phyloP scores from a whole-genome alignment of 2,329 filamentous ascomycete genomes.

The Trichophyton equinum region DNA sequence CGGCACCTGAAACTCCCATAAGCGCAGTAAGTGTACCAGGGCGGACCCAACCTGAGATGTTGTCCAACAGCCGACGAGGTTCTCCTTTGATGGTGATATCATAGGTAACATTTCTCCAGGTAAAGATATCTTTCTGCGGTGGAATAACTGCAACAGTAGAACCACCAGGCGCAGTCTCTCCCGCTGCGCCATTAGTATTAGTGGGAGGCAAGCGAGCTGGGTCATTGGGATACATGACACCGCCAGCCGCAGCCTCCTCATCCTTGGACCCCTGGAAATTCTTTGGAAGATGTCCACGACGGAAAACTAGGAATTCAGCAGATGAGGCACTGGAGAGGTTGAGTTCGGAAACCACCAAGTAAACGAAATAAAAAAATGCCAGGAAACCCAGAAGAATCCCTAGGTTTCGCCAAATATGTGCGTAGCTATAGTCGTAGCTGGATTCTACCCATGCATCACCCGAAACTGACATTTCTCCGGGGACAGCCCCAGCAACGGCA shows the following conservation, averaged over 20 bases:
- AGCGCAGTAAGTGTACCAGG: slow-evolving; percentile 44
- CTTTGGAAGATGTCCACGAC: slow-evolving; percentile 40
- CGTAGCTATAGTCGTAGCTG: slow-evolving; percentile 45
- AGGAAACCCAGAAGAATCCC: slow-evolving; percentile 55
- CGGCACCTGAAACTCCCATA: slow-evolving; percentile 52
- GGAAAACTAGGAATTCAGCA: slow-evolving; percentile 59
- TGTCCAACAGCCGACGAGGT: slow-evolving; percentile 40
- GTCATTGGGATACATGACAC: not conserved
- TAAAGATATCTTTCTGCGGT: slow-evolving; percentile 31
- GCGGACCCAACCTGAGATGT: slow-evolving; percentile 44
- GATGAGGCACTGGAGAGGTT: slow-evolving; percentile 52
- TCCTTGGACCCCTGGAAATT: slow-evolving; percentile 5
- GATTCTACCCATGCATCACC: slow-evolving; percentile 49
- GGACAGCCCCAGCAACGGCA: slow-evolving; percentile 41
- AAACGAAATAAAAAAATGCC: slow-evolving; percentile 50
- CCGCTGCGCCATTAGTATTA: slow-evolving; percentile 4
- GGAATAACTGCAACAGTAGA: slow-evolving; percentile 18
- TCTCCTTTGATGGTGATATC: slow-evolving; percentile 42
- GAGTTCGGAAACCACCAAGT: slow-evolving; percentile 52
- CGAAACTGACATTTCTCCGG: slow-evolving; percentile 43
- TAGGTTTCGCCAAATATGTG: slow-evolving; percentile 54
- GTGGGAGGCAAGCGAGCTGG: not conserved
- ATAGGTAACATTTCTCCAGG: slow-evolving; percentile 45
- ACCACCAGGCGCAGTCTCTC: slow-evolving; percentile 10
- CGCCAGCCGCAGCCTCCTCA: slow-evolving; percentile 8